phyloP scores from a whole-genome alignment of 352 stramenopile genomes.

The Phytopythium litorale region DNA sequence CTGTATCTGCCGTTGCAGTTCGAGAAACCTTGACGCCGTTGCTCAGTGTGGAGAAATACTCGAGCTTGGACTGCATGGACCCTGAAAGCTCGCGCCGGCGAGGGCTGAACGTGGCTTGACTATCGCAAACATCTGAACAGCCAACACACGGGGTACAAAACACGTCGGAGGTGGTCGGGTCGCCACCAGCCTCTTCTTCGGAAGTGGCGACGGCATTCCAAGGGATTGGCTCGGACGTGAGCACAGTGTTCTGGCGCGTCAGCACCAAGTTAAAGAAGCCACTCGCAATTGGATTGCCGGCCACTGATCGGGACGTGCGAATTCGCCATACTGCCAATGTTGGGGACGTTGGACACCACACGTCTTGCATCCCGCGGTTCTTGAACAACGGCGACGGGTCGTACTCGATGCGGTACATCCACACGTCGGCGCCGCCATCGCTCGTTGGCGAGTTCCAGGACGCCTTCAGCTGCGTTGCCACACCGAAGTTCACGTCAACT shows the following conservation, averaged over 20 bases:
- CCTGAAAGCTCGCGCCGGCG: slow-evolving; percentile 44
- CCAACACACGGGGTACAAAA: slow-evolving; percentile 57
- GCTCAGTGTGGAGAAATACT: slow-evolving; percentile 31
- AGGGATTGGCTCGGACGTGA: slow-evolving; percentile 82
- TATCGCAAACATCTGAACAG: slow-evolving; percentile 33
- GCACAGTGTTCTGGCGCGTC: slow-evolving; percentile 35
- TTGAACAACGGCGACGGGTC: slow-evolving; percentile 65
- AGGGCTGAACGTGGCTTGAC: slow-evolving; percentile 15
- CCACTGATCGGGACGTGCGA: slow-evolving; percentile 22
- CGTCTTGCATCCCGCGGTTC: slow-evolving; percentile 53
- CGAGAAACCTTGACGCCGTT: slow-evolving; percentile 76
- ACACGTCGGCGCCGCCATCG: slow-evolving; percentile 51
- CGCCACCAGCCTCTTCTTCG: slow-evolving; percentile 71
- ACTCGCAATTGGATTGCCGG: slow-evolving; percentile 30
- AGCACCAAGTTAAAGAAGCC: slow-evolving; percentile 61
- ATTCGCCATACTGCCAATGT: slow-evolving; percentile 61
- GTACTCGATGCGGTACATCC: slow-evolving; percentile 81
- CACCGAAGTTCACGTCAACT: slow-evolving; percentile 73
- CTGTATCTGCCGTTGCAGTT: slow-evolving; percentile 28
- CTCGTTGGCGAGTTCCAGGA: slow-evolving; percentile 46
- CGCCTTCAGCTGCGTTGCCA: slow-evolving; percentile 61
- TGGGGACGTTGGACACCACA: slow-evolving; percentile 56
- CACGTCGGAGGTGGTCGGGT: slow-evolving; percentile 31
- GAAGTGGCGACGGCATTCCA: slow-evolving; percentile 90
- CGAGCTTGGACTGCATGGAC: slow-evolving; percentile 72